Percentiles rank a stretch among this genome's conserved stretches.
Evolutionary conservation across 176 grass and related monocot species (phyloP).

Genomic region (Bromus sterilis): DNA sequence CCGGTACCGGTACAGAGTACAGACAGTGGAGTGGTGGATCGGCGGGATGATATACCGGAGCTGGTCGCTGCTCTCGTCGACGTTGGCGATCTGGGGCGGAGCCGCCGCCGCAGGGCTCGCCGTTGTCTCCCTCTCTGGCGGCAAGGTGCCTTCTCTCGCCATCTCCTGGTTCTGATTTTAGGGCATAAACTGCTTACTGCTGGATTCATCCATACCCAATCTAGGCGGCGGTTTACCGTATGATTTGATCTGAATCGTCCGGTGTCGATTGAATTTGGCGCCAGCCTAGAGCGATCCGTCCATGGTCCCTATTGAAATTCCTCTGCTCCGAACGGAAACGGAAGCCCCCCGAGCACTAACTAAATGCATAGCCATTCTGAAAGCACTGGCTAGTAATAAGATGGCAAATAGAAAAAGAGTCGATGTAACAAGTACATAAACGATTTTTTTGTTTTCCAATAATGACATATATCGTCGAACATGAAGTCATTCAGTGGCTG

Average conservation of each 20-base stretch:
- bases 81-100: constrained; percentile 36
- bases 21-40: background rate
- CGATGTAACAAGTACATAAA: background rate
- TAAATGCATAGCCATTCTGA: background rate
- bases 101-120: constrained; percentile 29
- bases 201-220: background rate
- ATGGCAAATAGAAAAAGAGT: background rate
- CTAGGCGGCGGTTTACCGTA: background rate
- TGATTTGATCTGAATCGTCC: background rate
- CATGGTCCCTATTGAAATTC: background rate
- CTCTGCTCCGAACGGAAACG: background rate
- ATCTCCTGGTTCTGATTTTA: background rate
- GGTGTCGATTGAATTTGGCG: background rate
- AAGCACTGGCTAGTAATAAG: background rate
- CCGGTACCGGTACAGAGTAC: background rate
- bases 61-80: constrained; percentile 64
- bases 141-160: constrained; percentile 38
- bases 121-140: constrained; percentile 29
- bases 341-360: background rate
- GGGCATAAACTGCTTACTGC: background rate
- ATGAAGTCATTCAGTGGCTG: background rate
- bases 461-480: background rate
- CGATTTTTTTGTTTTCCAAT: background rate
- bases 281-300: background rate
- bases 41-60: constrained; percentile 48